Conservation (phyloP, 116 monocot genomes). For the Zostera marina region DNA sequence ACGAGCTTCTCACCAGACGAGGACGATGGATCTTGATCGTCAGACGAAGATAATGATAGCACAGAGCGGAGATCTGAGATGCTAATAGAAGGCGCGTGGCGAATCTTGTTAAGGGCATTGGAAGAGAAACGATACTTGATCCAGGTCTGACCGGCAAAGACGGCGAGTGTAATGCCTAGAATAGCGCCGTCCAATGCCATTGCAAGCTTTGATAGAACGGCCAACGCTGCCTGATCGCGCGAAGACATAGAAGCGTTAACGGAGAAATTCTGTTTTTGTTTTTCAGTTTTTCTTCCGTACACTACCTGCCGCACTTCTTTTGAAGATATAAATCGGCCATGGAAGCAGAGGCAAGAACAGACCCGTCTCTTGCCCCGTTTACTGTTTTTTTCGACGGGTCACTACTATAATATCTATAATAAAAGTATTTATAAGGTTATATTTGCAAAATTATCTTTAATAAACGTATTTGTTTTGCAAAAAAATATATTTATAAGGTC, state of each 20-base stretch:
- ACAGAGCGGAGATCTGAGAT: slow-evolving; percentile 60
- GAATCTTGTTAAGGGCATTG: slow-evolving; percentile 42
- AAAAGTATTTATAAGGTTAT: too few relatives aligned
- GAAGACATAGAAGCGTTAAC: slow-evolving; percentile 9
- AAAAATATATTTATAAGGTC: too few relatives aligned
- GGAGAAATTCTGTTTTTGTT: too few relatives aligned
- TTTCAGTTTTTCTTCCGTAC: too few relatives aligned
- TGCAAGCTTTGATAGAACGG: slow-evolving; percentile 12
- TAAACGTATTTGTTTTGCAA: too few relatives aligned
- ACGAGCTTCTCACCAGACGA: slow-evolving; percentile 15
- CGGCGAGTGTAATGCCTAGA: slow-evolving; percentile 40
- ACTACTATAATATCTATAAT: too few relatives aligned
- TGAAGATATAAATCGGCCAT: too few relatives aligned
- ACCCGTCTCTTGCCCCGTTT: too few relatives aligned
- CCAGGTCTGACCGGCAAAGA: slow-evolving; percentile 49
- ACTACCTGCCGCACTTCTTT: too few relatives aligned
- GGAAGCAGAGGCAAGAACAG: too few relatives aligned
- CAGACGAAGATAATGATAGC: slow-evolving; percentile 7
- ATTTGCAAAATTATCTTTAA: too few relatives aligned
- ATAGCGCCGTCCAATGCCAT: slow-evolving; percentile 44
- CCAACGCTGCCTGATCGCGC: slow-evolving; percentile 13
- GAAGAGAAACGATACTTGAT: slow-evolving; percentile 33
- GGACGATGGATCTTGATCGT: slow-evolving; percentile 5
- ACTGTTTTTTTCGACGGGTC: too few relatives aligned
- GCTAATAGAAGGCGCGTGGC: slow-evolving; percentile 25